These are phyloP conservation scores for Quercus lobata DNA, from an alignment of 331 rosid genomes.

Conservation along the genomic window DNA sequence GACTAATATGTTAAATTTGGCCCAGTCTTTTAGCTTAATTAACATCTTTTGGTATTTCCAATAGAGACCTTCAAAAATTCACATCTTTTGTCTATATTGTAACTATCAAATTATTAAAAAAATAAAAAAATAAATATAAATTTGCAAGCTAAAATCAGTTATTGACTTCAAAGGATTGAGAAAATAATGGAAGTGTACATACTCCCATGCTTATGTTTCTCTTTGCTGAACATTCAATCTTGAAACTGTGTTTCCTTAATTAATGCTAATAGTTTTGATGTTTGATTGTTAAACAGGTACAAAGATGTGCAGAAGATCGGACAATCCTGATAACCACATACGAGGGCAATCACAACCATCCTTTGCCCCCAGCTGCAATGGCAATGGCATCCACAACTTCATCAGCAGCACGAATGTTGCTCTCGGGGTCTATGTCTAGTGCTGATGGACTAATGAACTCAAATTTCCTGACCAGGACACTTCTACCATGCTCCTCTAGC, in stretches of 20 bases:
- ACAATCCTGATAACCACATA: constrained; percentile 75
- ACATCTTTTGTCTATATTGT: rapidly evolving
- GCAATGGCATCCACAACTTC: constrained; percentile 89
- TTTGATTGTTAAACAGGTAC: constrained; percentile 46
- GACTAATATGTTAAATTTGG: too few species aligned
- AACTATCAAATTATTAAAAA: too few species aligned
- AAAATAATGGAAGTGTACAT: too few species aligned
- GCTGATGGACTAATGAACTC: constrained; percentile 60
- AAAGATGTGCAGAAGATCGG: constrained; percentile 86
- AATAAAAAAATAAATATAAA: too few species aligned
- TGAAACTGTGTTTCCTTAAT: background rate
- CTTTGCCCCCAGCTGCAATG: constrained; percentile 86
- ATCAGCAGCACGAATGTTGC: constrained; percentile 75
- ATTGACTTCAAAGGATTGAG: too few species aligned
- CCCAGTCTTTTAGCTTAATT: too few species aligned
- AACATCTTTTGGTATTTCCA: too few species aligned
- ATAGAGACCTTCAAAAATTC: too few species aligned
- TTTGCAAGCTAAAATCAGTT: too few species aligned
- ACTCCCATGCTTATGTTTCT: too few species aligned
- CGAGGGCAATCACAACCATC: constrained; percentile 92
- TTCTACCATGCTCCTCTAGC: constrained; percentile 68
- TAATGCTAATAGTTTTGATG: background rate
- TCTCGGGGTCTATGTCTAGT: constrained; percentile 86
- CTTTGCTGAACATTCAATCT: background rate
- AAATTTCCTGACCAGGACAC: constrained; percentile 60